phyloP scores from a whole-genome alignment of 2,329 filamentous ascomycete species.

The Chaetomium sp. region DNA sequence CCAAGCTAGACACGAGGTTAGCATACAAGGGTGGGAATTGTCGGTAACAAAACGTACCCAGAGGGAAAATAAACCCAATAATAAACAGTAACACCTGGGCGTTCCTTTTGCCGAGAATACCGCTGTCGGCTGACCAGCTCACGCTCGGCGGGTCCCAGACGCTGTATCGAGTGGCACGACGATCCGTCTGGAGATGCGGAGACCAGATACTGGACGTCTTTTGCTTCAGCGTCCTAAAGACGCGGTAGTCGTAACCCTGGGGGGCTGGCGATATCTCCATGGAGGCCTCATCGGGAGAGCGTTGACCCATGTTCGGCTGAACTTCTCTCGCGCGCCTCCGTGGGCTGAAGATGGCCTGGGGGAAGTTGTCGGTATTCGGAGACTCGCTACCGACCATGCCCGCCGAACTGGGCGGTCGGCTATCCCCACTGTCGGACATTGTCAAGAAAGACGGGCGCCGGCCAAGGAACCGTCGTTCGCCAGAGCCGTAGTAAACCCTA shows the following conservation, averaged over 20 bases:
- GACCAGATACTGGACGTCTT: conserved; percentile 69
- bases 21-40: background rate
- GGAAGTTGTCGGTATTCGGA: conserved; percentile 52
- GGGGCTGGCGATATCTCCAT: conserved; percentile 49
- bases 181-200: conserved; percentile 69
- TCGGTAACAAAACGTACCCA: conserved; percentile 54
- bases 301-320: conserved; percentile 34
- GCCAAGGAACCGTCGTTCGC: conserved; percentile 58
- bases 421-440: conserved; percentile 51
- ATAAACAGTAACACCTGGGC: conserved; percentile 75
- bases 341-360: conserved; percentile 49
- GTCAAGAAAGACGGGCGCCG: conserved; percentile 49
- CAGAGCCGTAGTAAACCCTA: conserved; percentile 71
- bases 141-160: conserved; percentile 75
- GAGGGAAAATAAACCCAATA: conserved; percentile 75
- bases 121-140: conserved; percentile 63
- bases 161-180: conserved; percentile 59
- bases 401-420: conserved; percentile 50
- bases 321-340: conserved; percentile 49
- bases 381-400: conserved; percentile 52
- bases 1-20: conserved; percentile 61
- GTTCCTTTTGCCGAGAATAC: conserved; percentile 67
- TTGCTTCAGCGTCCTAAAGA: conserved; percentile 40
- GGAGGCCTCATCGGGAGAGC: conserved; percentile 42
- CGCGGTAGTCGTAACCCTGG: conserved; percentile 33